Conservation (phyloP, 768 basidiomycete genomes). For the Candolleomyces efflorescens region DNA sequence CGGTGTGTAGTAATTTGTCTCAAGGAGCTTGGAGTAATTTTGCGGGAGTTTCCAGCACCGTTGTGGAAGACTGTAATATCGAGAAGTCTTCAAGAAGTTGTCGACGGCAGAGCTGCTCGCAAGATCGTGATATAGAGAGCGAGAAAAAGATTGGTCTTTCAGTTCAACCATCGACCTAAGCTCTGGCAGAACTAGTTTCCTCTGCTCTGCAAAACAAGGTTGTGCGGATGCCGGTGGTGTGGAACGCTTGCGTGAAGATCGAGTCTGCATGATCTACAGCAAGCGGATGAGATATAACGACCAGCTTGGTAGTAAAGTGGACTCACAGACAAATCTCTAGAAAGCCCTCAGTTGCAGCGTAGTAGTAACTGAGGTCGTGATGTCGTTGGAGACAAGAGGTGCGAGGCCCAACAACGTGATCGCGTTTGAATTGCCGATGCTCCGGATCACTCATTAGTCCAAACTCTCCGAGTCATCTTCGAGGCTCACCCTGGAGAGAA, state of each 20-base stretch:
- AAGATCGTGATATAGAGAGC: background rate
- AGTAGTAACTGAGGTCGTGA: too few relatives aligned
- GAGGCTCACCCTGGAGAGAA: slow-evolving; percentile 13
- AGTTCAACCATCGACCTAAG: background rate
- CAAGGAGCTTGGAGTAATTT: background rate
- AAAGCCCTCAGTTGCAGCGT: too few relatives aligned
- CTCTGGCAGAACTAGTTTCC: background rate
- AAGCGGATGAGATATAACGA: too few relatives aligned
- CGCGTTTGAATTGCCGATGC: slow-evolving; percentile 7
- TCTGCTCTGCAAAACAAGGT: too few relatives aligned
- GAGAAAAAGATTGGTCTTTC: background rate
- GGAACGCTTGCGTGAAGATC: too few relatives aligned
- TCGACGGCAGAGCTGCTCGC: background rate
- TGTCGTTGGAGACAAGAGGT: slow-evolving; percentile 9
- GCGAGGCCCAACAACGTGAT: slow-evolving; percentile 12
- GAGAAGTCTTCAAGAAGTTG: background rate
- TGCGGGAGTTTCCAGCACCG: background rate
- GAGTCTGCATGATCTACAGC: too few relatives aligned
- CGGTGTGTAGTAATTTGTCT: background rate
- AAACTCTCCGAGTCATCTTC: too few relatives aligned
- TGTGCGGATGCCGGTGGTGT: too few relatives aligned
- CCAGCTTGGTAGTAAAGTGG: too few relatives aligned
- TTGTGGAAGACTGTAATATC: background rate
- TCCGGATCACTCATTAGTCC: background rate
- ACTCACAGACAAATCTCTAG: too few relatives aligned